A percentile compares a stretch with the other conserved stretches of the same genome.
phyloP scores from a whole-genome alignment of 352 stramenopile species.

The Phytophthora chlamydospora region DNA sequence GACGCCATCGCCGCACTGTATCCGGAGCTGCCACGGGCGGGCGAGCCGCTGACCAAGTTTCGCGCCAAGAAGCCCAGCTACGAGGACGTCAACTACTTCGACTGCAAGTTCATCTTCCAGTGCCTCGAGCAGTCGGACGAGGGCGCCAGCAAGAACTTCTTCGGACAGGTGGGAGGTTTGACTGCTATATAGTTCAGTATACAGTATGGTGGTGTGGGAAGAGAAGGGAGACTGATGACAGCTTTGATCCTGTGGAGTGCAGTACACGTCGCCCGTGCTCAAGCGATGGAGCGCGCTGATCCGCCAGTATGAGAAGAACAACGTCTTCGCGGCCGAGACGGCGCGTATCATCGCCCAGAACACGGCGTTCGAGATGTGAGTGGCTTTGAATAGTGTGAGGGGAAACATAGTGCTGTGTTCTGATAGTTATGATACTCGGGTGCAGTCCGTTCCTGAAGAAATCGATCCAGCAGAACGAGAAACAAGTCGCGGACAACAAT shows the following conservation, averaged over 20 bases:
- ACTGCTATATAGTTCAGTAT: too few relatives aligned
- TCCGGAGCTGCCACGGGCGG: conserved; percentile 49
- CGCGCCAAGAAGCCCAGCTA: conserved; percentile 49
- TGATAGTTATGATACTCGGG: conserved; percentile 9
- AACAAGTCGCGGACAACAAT: conserved; percentile 82
- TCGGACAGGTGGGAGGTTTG: conserved; percentile 54
- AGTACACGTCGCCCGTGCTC: conserved; percentile 81
- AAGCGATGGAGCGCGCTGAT: conserved; percentile 75
- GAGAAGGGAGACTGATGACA: not conserved
- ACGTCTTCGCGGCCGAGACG: conserved; percentile 75
- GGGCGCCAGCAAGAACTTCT: conserved; percentile 71
- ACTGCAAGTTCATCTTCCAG: conserved; percentile 73
- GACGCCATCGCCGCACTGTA: conserved; percentile 64
- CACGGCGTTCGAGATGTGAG: conserved; percentile 79
- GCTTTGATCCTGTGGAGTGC: not conserved
- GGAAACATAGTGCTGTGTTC: not conserved
- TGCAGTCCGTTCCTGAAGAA: conserved; percentile 78
- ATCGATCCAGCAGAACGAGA: conserved; percentile 81
- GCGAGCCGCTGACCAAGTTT: conserved; percentile 55
- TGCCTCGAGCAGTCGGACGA: conserved; percentile 70
- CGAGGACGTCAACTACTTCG: conserved; percentile 76
- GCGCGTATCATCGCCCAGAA: conserved; percentile 79
- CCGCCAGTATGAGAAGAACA: conserved; percentile 80
- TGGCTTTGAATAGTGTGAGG: not conserved
- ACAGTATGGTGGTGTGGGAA: too few relatives aligned